These are phyloP conservation scores for Sarcodon aspratus DNA, from an alignment of 768 basidiomycete species.

Conservation along the genomic window DNA sequence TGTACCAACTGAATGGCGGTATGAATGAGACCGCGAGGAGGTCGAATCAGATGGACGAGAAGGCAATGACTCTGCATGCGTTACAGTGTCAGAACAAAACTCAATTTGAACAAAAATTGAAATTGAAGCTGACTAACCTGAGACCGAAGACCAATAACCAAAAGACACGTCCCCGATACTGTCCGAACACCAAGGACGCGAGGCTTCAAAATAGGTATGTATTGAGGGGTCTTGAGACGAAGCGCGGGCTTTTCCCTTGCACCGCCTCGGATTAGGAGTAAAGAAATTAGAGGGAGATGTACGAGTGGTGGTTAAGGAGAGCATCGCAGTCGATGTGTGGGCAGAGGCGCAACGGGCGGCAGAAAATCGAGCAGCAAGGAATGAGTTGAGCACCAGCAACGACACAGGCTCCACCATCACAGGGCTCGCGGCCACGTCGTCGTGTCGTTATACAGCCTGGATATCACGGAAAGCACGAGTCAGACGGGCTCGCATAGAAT, in stretches of 20 bases:
- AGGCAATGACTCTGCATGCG: too few relatives aligned
- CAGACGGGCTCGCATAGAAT: too few relatives aligned
- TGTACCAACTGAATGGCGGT: too few relatives aligned
- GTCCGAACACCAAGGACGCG: too few relatives aligned
- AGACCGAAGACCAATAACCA: too few relatives aligned
- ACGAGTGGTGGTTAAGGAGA: slow-evolving; percentile 18
- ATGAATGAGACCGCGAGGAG: too few relatives aligned
- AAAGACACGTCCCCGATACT: too few relatives aligned
- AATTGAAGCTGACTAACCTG: too few relatives aligned
- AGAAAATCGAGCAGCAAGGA: slow-evolving; percentile 22
- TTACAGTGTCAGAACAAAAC: too few relatives aligned
- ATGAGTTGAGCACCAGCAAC: slow-evolving; percentile 37
- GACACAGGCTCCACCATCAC: slow-evolving; percentile 58
- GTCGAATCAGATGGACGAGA: too few relatives aligned
- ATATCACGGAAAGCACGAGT: background rate
- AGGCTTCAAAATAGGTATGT: too few relatives aligned
- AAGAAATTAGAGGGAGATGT: slow-evolving; percentile 38
- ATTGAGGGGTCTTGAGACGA: slow-evolving; percentile 4
- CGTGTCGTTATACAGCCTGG: background rate
- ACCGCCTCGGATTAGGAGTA: slow-evolving; percentile 37
- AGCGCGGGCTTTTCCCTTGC: slow-evolving; percentile 44
- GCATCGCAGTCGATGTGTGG: slow-evolving; percentile 17
- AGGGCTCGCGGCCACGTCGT: slow-evolving; percentile 15
- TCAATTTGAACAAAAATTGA: too few relatives aligned
- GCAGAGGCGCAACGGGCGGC: slow-evolving; percentile 15